Evolutionary conservation across 257 asterid genomes (phyloP).

Genomic region (Datura wrightii): DNA sequence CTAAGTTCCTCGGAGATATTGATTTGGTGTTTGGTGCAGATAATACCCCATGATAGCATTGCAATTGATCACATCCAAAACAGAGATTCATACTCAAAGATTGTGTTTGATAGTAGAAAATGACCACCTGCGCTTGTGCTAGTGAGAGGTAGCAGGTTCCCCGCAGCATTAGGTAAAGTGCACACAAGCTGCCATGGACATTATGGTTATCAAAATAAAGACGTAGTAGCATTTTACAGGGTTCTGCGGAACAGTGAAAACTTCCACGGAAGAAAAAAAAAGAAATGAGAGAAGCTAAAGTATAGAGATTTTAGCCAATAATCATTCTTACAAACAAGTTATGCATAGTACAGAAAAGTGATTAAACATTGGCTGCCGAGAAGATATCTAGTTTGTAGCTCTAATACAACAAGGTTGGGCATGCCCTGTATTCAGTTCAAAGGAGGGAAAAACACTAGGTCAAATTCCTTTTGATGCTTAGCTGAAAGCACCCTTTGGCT

Average conservation of each 20-base stretch:
- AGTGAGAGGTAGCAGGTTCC: not conserved
- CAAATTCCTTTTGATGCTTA: not conserved
- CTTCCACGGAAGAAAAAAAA: not conserved
- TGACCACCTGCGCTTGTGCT: not conserved
- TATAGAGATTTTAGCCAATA: not conserved
- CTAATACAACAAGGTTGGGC: conserved; percentile 12
- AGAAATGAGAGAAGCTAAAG: not conserved
- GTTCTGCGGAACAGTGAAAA: not conserved
- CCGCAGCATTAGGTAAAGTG: too few relatives aligned
- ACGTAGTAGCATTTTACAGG: not conserved
- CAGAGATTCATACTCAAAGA: not conserved
- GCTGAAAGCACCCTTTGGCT: conserved; percentile 1
- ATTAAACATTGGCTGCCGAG: not conserved
- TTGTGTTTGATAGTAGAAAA: not conserved
- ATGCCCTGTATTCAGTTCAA: not conserved
- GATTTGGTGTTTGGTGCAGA: not conserved
- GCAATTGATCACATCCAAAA: not conserved
- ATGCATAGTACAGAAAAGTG: not conserved
- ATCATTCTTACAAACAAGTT: conserved; percentile 16
- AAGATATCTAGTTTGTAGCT: conserved; percentile 10
- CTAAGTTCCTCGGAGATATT: not conserved
- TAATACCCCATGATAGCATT: not conserved
- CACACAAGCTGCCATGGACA: not conserved
- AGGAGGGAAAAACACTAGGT: not conserved
- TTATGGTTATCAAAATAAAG: not conserved